Evolutionary conservation across 2,329 filamentous ascomycete species (phyloP).

Genomic region (Penicillium frequentans): DNA sequence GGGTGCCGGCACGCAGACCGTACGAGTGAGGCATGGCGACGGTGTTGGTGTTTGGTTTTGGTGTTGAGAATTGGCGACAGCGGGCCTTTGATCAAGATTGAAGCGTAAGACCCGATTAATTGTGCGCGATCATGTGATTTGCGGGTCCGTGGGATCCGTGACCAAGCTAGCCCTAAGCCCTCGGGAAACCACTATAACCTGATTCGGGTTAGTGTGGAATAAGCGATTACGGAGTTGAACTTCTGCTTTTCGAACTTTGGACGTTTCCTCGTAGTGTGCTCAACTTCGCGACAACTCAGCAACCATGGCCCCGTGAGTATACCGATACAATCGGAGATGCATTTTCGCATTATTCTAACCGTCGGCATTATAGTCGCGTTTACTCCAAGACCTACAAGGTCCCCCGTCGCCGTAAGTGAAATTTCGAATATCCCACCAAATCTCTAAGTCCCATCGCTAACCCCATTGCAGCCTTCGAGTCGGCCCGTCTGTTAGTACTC

Average conservation of each 20-base stretch:
- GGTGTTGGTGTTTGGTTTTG: slow-evolving; percentile 48
- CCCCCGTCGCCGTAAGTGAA: slow-evolving; percentile 73
- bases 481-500: slow-evolving; percentile 96
- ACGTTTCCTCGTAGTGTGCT: slow-evolving; percentile 24
- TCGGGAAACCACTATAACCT: not conserved
- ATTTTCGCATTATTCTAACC: slow-evolving; percentile 40
- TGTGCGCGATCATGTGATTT: not conserved
- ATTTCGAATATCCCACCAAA: slow-evolving; percentile 11
- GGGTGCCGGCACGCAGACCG: slow-evolving; percentile 84
- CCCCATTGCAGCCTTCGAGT: slow-evolving; percentile 74
- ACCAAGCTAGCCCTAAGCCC: not conserved
- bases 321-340: slow-evolving; percentile 18
- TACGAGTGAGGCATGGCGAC: slow-evolving; percentile 81
- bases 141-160: not conserved
- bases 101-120: not conserved
- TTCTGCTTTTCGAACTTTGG: slow-evolving; percentile 5
- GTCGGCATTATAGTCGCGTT: slow-evolving; percentile 53
- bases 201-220: slow-evolving; percentile 1
- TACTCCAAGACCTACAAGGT: slow-evolving; percentile 99
- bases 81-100: slow-evolving; percentile 4
- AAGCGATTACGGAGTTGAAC: slow-evolving; percentile 10
- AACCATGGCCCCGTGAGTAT: slow-evolving; percentile 48
- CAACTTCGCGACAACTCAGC: slow-evolving; percentile 40
- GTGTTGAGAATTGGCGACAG: slow-evolving; percentile 25
- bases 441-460: slow-evolving; percentile 36